Evolutionary conservation across 2,329 filamentous ascomycete species (phyloP).

Genomic region (Trichoderma hamatum): DNA sequence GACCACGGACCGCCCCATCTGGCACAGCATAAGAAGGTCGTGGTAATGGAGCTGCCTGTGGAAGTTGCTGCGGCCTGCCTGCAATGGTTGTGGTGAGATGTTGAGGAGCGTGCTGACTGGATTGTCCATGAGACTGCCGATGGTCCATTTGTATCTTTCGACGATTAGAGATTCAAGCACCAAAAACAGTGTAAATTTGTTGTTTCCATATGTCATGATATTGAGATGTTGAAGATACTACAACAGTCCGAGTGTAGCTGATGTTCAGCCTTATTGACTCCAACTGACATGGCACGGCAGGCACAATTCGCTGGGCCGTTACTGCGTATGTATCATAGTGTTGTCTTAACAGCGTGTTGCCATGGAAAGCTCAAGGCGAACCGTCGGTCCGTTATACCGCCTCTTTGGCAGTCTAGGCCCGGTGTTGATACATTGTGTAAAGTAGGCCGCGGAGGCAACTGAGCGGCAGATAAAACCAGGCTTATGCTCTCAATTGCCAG

Average conservation of each 20-base stretch:
- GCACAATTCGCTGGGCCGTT: neutral
- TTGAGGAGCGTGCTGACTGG: neutral
- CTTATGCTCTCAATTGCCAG: neutral
- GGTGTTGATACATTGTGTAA: neutral
- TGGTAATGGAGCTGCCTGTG: neutral
- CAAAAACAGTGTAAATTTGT: neutral
- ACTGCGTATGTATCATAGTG: neutral
- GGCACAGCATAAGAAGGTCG: neutral
- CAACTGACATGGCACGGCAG: neutral
- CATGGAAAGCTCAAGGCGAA: neutral
- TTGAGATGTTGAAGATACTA: neutral
- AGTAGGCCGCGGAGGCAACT: too few relatives aligned
- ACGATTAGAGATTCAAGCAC: neutral
- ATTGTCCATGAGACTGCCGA: neutral
- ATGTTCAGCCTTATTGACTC: neutral
- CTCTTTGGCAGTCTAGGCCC: neutral
- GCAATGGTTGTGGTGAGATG: neutral
- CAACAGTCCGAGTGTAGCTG: neutral
- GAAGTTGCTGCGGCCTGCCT: too few relatives aligned
- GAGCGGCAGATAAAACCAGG: too few relatives aligned
- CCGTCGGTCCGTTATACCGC: neutral
- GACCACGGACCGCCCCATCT: neutral
- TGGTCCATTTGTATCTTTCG: neutral
- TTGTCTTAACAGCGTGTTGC: neutral
- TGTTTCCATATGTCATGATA: neutral